Evolutionary conservation across 805 yeast genomes (phyloP), one percentile per base, ranked within the genome.

Genomic region (Barnettozyma vustinii): DNA sequence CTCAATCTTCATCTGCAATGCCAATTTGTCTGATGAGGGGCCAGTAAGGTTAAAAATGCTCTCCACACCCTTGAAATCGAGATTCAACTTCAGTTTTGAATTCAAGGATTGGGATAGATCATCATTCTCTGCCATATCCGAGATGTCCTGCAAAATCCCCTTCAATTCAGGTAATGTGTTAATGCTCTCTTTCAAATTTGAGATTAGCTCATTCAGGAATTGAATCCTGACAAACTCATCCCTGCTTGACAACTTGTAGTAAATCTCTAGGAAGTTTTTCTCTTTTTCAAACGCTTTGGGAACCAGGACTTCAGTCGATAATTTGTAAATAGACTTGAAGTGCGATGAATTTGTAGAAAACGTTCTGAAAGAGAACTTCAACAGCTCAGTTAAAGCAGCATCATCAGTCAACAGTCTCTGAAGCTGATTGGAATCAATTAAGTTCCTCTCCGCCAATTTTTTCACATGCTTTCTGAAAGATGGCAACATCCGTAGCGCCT

Each of bases 401-500:
- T 67, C 60, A 37, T 61, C 59, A 15, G 47, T 30, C 32, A 64
- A 44, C 4, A 64, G 42, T 2, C 12, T 23, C 16, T 42, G 18
- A 9, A 59, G 52, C 42, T 50, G 41, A 5, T 46, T n/a, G 1
- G 33, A 5, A 37, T 42, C n/a, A 41, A 36, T 43, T 12, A 47
- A 44, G 13, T 44, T 20, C 36, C 51, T 44, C 35, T 52, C 52
- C 25, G 50, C 27, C 5, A 53, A 19, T 2, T 23, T 35, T 30
- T 58, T 60, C 6, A 68, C 50, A 43, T 56, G 54, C 19, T 48
- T 42, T 40, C 49, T 56, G 50, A 71, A 71, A 0, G 76, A 70
- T 0, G 71, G 70, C 30, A 71, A 53, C 56, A 60, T 56, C 37
- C 72, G 58, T 2, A 70, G 46, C 2, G 69, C 64, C 4, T 44